Percentiles rank a stretch among this genome's conserved stretches.
These are phyloP conservation scores for Zalaria obscura DNA, from an alignment of 2,329 filamentous ascomycete genomes.

Conservation along the genomic window DNA sequence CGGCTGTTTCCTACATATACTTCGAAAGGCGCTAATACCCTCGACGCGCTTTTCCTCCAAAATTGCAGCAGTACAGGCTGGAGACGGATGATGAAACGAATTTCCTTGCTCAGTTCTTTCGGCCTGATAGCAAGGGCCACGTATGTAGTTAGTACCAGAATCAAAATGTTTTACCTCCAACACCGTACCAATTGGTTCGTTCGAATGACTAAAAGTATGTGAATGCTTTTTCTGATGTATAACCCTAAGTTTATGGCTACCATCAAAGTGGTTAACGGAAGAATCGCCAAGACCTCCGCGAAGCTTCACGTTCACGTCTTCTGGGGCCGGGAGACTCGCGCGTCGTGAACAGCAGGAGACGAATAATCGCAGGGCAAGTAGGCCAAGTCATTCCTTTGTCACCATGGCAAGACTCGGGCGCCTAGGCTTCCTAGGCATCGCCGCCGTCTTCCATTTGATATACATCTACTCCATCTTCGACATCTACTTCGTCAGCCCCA, in stretches of 20 bases:
- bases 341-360: too few relatives aligned
- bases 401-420: constrained; percentile 46
- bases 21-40: background rate
- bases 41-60: background rate
- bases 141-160: too few relatives aligned
- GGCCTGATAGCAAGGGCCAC: too few relatives aligned
- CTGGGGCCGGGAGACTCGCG: too few relatives aligned
- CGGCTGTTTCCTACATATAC: background rate
- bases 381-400: background rate
- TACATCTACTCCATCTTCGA: constrained; percentile 97
- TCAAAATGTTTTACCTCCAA: too few relatives aligned
- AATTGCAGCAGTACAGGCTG: background rate
- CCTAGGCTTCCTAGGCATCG: constrained; percentile 73
- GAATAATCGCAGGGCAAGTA: background rate
- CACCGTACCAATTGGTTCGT: too few relatives aligned
- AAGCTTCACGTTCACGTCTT: too few relatives aligned
- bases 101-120: background rate
- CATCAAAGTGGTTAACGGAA: too few relatives aligned
- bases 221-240: too few relatives aligned
- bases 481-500: constrained; percentile 96
- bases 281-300: too few relatives aligned
- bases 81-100: background rate
- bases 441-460: constrained; percentile 81
- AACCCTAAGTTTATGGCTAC: too few relatives aligned
- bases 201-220: too few relatives aligned